Conservation (phyloP, 1,284 basidiomycete genomes). For the Apiotrichum sp. region DNA sequence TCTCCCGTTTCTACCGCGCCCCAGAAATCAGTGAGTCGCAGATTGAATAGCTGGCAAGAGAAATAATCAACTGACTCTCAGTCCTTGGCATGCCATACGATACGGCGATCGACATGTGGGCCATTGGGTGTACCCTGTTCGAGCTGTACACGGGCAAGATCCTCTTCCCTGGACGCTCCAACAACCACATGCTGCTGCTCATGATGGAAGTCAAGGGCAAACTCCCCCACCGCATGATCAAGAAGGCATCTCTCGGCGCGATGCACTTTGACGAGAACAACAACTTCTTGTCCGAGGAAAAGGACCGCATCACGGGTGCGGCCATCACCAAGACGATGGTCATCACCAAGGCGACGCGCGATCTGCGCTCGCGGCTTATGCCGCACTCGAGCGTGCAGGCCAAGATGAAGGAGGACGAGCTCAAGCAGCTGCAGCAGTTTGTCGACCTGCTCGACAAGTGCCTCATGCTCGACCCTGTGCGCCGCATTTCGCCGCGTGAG, state of each 20-base stretch:
- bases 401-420: slow-evolving; percentile 82
- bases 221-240: slow-evolving; percentile 88
- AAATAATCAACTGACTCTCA: slow-evolving; percentile 39
- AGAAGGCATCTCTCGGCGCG: slow-evolving; percentile 84
- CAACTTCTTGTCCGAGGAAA: slow-evolving; percentile 61
- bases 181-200: slow-evolving; percentile 95
- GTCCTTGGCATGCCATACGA: slow-evolving; percentile 95
- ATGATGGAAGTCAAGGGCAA: slow-evolving; percentile 97
- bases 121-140: slow-evolving; percentile 93
- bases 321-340: slow-evolving; percentile 74
- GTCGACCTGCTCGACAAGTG: slow-evolving; percentile 90
- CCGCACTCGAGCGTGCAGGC: slow-evolving; percentile 61
- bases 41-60: not conserved
- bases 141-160: slow-evolving; percentile 99
- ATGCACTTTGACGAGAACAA: slow-evolving; percentile 87
- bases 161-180: slow-evolving; percentile 89
- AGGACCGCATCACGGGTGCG: slow-evolving; percentile 70
- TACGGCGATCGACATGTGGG: slow-evolving; percentile 91
- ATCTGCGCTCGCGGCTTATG: slow-evolving; percentile 74
- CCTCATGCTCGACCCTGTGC: slow-evolving; percentile 78
- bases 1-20: slow-evolving; percentile 95
- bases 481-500: slow-evolving; percentile 79
- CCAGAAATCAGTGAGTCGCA: slow-evolving; percentile 86
- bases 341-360: slow-evolving; percentile 74
- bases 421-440: slow-evolving; percentile 72